Conservation (phyloP, 306 rosid genomes). For the Medicago ruthenica region DNA sequence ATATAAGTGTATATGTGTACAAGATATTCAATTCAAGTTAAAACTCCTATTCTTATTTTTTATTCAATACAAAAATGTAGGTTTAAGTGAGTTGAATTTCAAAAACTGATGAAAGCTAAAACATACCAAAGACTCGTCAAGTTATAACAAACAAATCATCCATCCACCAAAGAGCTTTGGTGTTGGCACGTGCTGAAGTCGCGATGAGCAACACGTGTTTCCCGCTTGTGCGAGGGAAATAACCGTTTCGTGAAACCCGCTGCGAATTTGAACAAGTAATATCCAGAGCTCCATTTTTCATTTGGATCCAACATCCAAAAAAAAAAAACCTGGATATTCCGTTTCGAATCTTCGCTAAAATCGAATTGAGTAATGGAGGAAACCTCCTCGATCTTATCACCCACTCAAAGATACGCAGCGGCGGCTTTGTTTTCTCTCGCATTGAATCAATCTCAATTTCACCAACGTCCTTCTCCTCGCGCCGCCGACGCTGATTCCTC, state of each 20-base stretch:
- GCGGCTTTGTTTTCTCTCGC: constrained; percentile 61
- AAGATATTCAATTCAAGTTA: too few relatives aligned
- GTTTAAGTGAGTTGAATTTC: too few relatives aligned
- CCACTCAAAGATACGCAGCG: constrained; percentile 55
- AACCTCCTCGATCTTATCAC: constrained; percentile 42
- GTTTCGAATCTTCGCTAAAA: not conserved
- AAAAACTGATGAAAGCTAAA: too few relatives aligned
- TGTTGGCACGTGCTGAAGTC: too few relatives aligned
- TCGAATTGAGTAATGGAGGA: constrained; percentile 49
- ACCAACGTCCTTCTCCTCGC: constrained; percentile 40
- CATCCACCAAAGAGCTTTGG: too few relatives aligned
- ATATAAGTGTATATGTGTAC: too few relatives aligned
- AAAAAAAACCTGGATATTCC: constrained; percentile 1
- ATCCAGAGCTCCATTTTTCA: not conserved
- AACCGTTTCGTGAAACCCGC: constrained; percentile 30
- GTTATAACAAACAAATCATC: too few relatives aligned
- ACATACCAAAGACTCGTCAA: too few relatives aligned
- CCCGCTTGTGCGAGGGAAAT: constrained; percentile 44
- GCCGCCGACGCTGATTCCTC: not conserved
- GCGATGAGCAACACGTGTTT: constrained; percentile 37
- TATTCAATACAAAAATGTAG: too few relatives aligned
- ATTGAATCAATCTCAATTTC: constrained; percentile 60
- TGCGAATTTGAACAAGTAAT: constrained; percentile 43
- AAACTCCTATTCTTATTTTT: too few relatives aligned
- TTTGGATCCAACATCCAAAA: not conserved